Conservation (phyloP, 768 basidiomycete species). For the Boletus barrowsii region DNA sequence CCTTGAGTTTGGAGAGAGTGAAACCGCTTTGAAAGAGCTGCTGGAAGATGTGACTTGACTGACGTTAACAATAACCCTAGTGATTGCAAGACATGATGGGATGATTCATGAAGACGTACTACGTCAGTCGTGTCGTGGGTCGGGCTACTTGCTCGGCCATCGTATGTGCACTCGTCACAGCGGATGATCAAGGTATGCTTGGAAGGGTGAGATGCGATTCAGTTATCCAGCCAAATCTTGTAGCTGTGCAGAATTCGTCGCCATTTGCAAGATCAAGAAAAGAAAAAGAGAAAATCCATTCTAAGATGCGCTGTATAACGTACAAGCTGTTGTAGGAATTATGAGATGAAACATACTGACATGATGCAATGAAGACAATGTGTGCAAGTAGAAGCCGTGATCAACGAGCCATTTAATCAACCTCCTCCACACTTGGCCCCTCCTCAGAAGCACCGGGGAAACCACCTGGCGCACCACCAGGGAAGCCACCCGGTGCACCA, state of each 20-base stretch:
- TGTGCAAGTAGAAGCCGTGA: slow-evolving; percentile 19
- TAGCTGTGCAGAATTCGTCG: too few species aligned
- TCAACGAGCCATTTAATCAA: slow-evolving; percentile 52
- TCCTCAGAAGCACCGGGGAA: slow-evolving; percentile 72
- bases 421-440: slow-evolving; percentile 90
- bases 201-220: neutral
- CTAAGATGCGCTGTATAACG: slow-evolving; percentile 31
- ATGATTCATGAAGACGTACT: slow-evolving; percentile 17
- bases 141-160: slow-evolving; percentile 29
- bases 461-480: slow-evolving; percentile 66
- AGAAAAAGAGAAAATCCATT: slow-evolving; percentile 13
- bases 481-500: slow-evolving; percentile 50
- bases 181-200: neutral
- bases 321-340: slow-evolving; percentile 30
- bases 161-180: neutral
- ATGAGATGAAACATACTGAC: slow-evolving; percentile 30
- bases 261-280: too few species aligned
- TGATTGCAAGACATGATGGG: neutral
- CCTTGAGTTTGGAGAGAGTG: slow-evolving; percentile 62
- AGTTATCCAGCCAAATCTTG: too few species aligned
- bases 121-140: slow-evolving; percentile 20
- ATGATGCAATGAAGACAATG: slow-evolving; percentile 28
- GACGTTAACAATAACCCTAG: slow-evolving; percentile 3
- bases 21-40: slow-evolving; percentile 49
- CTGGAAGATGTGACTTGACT: slow-evolving; percentile 40